Conservation (phyloP, 2,329 filamentous ascomycete genomes). For the Claviceps humidiphila region DNA sequence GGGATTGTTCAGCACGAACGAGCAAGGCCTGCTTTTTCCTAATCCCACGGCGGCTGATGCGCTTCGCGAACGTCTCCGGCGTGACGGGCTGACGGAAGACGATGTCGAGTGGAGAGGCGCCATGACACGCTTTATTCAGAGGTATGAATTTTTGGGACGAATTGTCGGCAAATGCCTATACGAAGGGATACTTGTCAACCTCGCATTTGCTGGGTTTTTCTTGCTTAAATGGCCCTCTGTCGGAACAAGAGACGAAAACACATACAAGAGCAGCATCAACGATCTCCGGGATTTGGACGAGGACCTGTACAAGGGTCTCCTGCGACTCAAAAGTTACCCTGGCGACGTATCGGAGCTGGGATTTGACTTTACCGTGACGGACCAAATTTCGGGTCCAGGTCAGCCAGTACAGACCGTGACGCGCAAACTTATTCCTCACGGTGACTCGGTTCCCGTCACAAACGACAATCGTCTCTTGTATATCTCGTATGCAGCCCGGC, state of each 20-base stretch:
- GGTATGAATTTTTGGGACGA: slow-evolving; percentile 84
- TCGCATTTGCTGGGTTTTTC: slow-evolving; percentile 90
- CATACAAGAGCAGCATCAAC: slow-evolving; percentile 86
- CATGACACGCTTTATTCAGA: slow-evolving; percentile 49
- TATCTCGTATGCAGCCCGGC: slow-evolving; percentile 79
- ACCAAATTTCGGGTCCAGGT: slow-evolving; percentile 40
- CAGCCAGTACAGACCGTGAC: slow-evolving; percentile 49
- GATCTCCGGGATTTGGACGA: slow-evolving; percentile 88
- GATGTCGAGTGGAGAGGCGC: slow-evolving; percentile 42
- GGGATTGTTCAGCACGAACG: slow-evolving; percentile 69
- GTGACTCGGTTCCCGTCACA: slow-evolving; percentile 65
- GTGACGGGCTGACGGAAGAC: slow-evolving; percentile 36
- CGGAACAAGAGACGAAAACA: slow-evolving; percentile 47
- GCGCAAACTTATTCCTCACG: slow-evolving; percentile 62
- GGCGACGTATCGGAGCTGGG: slow-evolving; percentile 59
- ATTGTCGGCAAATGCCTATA: slow-evolving; percentile 95
- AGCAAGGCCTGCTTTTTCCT: slow-evolving; percentile 76
- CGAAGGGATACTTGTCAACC: slow-evolving; percentile 87
- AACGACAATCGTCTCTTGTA: slow-evolving; percentile 92
- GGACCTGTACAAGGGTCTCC: slow-evolving; percentile 74
- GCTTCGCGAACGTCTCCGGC: slow-evolving; percentile 42
- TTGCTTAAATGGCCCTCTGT: slow-evolving; percentile 86
- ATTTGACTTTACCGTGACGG: slow-evolving; percentile 81
- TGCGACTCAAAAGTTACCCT: slow-evolving; percentile 70
- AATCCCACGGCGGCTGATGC: slow-evolving; percentile 70